phyloP scores from a whole-genome alignment of 169 alveolate genomes.

The Plasmodium billcollinsi region DNA sequence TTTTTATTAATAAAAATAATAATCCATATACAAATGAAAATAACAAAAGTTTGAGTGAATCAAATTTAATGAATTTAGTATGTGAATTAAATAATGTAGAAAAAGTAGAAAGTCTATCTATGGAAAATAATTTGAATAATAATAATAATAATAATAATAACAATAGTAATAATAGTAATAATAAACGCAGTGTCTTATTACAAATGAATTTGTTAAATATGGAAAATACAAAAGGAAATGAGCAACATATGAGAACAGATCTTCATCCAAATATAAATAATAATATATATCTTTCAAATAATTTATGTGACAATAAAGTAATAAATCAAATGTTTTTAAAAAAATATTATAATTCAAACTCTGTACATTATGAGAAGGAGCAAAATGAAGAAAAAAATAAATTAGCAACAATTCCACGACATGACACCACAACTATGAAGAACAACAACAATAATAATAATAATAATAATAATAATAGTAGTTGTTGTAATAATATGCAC shows the following conservation, averaged over 20 bases:
- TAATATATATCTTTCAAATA: slow-evolving; percentile 12
- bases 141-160: slow-evolving; percentile 6
- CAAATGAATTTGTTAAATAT: slow-evolving; percentile 8
- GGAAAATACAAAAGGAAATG: background rate
- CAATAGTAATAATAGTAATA: background rate
- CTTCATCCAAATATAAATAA: background rate
- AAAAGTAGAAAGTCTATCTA: background rate
- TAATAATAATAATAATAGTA: no score
- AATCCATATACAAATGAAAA: background rate
- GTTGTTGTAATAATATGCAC: no score
- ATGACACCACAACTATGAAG: no score
- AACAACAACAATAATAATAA: no score
- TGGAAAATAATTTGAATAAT: background rate
- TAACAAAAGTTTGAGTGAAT: slow-evolving; percentile 37
- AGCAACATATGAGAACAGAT: background rate
- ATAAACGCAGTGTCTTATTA: background rate
- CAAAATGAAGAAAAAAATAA: slow-evolving; percentile 11
- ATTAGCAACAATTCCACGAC: background rate
- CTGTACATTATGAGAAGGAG: slow-evolving; percentile 16
- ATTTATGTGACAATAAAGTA: slow-evolving; percentile 17
- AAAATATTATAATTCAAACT: slow-evolving; percentile 18
- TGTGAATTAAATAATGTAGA: slow-evolving; percentile 19
- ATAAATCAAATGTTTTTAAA: slow-evolving; percentile 22
- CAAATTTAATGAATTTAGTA: slow-evolving; percentile 26
- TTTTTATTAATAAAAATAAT: slow-evolving; percentile 17